These are phyloP conservation scores for Fallopia convolvulus DNA, from an alignment of 148 eudicot species.

Conservation along the genomic window DNA sequence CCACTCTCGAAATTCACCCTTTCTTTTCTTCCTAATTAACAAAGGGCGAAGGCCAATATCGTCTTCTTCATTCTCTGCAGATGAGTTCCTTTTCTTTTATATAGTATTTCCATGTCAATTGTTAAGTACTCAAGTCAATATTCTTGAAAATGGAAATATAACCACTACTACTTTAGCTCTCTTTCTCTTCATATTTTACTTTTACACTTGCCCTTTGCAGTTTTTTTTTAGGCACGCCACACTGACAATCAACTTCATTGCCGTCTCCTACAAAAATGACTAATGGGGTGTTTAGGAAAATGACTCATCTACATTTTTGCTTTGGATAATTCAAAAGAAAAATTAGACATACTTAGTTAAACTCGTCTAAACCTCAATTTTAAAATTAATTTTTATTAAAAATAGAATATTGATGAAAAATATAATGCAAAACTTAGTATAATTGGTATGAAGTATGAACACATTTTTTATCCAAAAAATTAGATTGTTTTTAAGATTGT, in stretches of 20 bases:
- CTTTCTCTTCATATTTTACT: not conserved
- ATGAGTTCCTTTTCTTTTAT: not conserved
- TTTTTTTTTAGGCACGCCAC: not conserved
- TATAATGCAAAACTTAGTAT: too few relatives aligned
- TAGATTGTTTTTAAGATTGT: too few relatives aligned
- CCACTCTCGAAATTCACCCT: constrained; percentile 10
- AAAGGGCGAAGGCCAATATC: not conserved
- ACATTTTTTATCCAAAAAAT: too few relatives aligned
- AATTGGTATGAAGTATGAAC: too few relatives aligned
- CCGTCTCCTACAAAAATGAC: not conserved
- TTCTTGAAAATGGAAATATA: not conserved
- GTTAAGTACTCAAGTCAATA: not conserved
- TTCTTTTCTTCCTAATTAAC: not conserved
- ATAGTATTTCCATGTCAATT: not conserved
- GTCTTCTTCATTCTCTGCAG: not conserved
- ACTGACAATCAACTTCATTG: not conserved
- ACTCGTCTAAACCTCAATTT: too few relatives aligned
- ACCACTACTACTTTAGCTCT: not conserved
- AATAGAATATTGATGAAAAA: too few relatives aligned
- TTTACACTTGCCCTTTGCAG: not conserved
- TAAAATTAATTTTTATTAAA: too few relatives aligned
- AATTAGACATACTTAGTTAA: too few relatives aligned
- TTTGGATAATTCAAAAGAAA: too few relatives aligned
- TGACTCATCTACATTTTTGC: not conserved
- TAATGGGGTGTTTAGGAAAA: not conserved